Evolutionary conservation across 768 basidiomycete species (phyloP).

Genomic region (Coprinellus micaceus): DNA sequence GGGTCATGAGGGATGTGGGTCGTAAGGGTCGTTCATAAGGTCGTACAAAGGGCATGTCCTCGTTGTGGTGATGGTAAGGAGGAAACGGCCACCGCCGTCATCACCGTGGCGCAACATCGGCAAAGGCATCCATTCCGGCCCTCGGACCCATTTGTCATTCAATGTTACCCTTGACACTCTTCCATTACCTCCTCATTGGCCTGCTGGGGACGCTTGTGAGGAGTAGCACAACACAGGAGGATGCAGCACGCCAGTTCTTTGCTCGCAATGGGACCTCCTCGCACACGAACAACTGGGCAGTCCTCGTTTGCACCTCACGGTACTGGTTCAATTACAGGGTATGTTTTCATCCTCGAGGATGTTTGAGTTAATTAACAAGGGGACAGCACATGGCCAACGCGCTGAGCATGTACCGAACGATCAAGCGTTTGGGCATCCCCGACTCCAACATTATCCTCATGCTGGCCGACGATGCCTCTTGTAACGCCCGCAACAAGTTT

Average conservation of each 20-base stretch:
- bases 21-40: not conserved
- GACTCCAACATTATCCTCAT: conserved; percentile 99
- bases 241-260: conserved; percentile 45
- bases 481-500: conserved; percentile 88
- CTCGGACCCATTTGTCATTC: not conserved
- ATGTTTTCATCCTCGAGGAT: conserved; percentile 23
- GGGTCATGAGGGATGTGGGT: not conserved
- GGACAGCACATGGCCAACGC: conserved; percentile 96
- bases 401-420: conserved; percentile 97
- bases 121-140: not conserved
- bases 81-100: not conserved
- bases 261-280: conserved; percentile 30
- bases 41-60: not conserved
- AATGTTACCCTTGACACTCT: not conserved
- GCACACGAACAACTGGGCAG: conserved; percentile 99
- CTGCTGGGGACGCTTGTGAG: conserved; percentile 17
- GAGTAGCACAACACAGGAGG: conserved; percentile 29
- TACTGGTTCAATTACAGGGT: conserved; percentile 99
- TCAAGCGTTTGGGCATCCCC: conserved; percentile 95
- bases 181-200: not conserved
- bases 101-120: not conserved
- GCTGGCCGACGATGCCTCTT: conserved; percentile 95
- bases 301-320: conserved; percentile 87
- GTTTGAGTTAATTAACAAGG: conserved; percentile 2
- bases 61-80: not conserved